Evolutionary conservation across 169 alveolate genomes (phyloP).

Genomic region (Eimeria necatrix): DNA sequence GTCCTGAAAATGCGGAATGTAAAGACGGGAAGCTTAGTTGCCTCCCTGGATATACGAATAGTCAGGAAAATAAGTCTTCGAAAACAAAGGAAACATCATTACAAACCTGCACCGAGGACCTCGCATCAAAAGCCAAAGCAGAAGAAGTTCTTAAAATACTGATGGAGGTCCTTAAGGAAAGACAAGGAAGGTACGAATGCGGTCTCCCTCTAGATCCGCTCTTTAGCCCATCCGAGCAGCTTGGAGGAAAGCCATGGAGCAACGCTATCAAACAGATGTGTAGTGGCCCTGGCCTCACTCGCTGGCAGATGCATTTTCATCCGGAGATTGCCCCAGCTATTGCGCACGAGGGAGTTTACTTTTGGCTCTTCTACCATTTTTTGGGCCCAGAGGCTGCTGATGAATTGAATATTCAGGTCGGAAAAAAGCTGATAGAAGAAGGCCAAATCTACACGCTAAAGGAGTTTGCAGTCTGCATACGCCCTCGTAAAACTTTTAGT

Average conservation of each 20-base stretch:
- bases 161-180: neutral
- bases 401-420: slow-evolving; percentile 41
- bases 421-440: neutral
- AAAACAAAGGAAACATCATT: neutral
- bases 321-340: slow-evolving; percentile 48
- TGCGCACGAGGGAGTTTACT: slow-evolving; percentile 41
- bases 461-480: too few relatives aligned
- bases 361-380: slow-evolving; percentile 47
- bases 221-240: slow-evolving; percentile 25
- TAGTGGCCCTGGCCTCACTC: slow-evolving; percentile 36
- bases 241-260: slow-evolving; percentile 58
- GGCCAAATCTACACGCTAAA: neutral
- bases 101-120: neutral
- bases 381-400: slow-evolving; percentile 56
- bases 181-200: slow-evolving; percentile 65
- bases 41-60: slow-evolving; percentile 7
- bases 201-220: slow-evolving; percentile 52
- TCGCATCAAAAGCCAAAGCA: slow-evolving; percentile 16
- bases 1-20: slow-evolving; percentile 59
- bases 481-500: too few relatives aligned
- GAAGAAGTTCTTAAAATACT: slow-evolving; percentile 13
- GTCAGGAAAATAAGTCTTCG: neutral
- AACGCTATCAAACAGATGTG: slow-evolving; percentile 23
- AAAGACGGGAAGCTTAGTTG: slow-evolving; percentile 9
- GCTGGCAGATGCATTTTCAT: slow-evolving; percentile 60